Percentiles rank a stretch among this genome's conserved stretches.
These are phyloP conservation scores for Grifola frondosa DNA, from an alignment of 1,284 basidiomycete genomes.

Conservation along the genomic window DNA sequence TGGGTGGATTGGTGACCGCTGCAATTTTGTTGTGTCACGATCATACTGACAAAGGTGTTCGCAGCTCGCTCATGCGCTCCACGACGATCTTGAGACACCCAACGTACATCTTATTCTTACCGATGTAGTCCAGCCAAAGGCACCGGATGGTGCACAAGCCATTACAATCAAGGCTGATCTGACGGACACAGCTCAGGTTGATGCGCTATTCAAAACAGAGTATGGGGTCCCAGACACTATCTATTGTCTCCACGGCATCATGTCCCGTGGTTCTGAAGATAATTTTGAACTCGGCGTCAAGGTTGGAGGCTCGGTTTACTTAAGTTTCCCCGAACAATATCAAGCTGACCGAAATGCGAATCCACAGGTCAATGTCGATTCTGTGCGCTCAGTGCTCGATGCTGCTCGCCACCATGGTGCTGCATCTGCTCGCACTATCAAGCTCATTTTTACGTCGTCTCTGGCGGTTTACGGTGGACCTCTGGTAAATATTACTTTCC, in stretches of 20 bases:
- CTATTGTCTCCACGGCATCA: conserved; percentile 65
- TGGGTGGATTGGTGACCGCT: conserved; percentile 38
- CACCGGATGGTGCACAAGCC: conserved; percentile 37
- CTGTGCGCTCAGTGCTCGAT: conserved; percentile 52
- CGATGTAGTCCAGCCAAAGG: conserved; percentile 52
- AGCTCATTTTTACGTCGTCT: conserved; percentile 62
- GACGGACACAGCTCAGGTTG: conserved; percentile 41
- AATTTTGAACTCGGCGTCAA: conserved; percentile 61
- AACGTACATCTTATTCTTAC: conserved; percentile 51
- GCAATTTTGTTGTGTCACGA: too few species aligned
- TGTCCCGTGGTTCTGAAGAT: conserved; percentile 68
- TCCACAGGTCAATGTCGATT: conserved; percentile 60
- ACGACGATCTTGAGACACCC: conserved; percentile 36
- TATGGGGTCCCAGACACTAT: conserved; percentile 46
- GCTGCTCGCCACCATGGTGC: conserved; percentile 42
- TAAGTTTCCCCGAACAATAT: background rate
- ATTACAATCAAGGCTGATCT: conserved; percentile 51
- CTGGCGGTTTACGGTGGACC: conserved; percentile 66
- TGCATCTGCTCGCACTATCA: conserved; percentile 34
- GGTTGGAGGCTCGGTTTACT: conserved; percentile 23
- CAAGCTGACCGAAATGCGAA: background rate
- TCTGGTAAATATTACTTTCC: conserved; percentile 35
- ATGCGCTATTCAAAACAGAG: conserved; percentile 39
- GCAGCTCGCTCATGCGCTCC: conserved; percentile 39
- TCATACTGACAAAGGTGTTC: background rate